phyloP scores from a whole-genome alignment of 352 stramenopile genomes.

The Pythium graminicola region DNA sequence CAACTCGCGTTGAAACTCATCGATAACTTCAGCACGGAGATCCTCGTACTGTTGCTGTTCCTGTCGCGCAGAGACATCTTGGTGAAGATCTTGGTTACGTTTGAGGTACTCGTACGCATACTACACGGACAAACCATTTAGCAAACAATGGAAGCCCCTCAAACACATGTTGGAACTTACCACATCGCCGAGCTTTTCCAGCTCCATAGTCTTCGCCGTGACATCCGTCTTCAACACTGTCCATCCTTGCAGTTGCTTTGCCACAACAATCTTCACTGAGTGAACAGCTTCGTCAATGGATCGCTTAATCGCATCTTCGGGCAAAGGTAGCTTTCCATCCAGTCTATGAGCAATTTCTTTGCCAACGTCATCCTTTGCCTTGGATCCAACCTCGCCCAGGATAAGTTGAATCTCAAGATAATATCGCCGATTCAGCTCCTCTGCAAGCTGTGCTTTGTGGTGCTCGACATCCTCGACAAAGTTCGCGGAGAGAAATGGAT shows the following conservation, averaged over 20 bases:
- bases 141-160: too few species aligned
- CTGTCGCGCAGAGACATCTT: slow-evolving; percentile 49
- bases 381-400: slow-evolving; percentile 57
- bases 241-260: slow-evolving; percentile 60
- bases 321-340: slow-evolving; percentile 60
- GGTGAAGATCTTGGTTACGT: slow-evolving; percentile 54
- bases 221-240: slow-evolving; percentile 63
- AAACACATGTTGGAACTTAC: too few species aligned
- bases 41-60: slow-evolving; percentile 60
- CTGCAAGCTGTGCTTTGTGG: slow-evolving; percentile 53
- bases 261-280: slow-evolving; percentile 43
- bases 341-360: slow-evolving; percentile 56
- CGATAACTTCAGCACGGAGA: slow-evolving; percentile 41
- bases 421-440: slow-evolving; percentile 70
- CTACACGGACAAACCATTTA: slow-evolving; percentile 21
- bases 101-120: slow-evolving; percentile 61
- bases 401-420: slow-evolving; percentile 75
- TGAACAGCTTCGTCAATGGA: slow-evolving; percentile 49
- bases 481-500: slow-evolving; percentile 31
- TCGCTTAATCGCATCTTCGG: slow-evolving; percentile 57
- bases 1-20: slow-evolving; percentile 51
- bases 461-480: slow-evolving; percentile 49
- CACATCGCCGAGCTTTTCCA: slow-evolving; percentile 71
- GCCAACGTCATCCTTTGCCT: slow-evolving; percentile 50
- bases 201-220: slow-evolving; percentile 45